These are phyloP conservation scores for Reutealis trisperma DNA, from an alignment of 345 rosid species.

Conservation along the genomic window DNA sequence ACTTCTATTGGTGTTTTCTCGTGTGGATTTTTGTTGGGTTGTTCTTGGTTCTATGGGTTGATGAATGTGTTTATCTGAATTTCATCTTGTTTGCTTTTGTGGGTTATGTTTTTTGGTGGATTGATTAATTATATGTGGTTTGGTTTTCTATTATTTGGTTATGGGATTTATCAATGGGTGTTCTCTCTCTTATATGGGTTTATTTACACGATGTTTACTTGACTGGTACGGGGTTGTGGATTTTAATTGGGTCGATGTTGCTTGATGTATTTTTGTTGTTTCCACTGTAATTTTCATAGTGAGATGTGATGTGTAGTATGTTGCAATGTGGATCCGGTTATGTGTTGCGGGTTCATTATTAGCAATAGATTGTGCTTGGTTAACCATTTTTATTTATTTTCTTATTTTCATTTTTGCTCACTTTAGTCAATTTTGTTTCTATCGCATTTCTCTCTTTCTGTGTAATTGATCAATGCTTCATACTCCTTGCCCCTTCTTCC, in stretches of 20 bases:
- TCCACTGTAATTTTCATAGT: not conserved
- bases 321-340: not conserved
- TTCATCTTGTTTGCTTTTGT: not conserved
- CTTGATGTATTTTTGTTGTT: not conserved
- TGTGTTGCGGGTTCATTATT: not conserved
- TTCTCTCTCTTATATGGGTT: no score
- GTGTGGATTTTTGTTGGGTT: not conserved
- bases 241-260: not conserved
- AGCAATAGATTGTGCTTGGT: no score
- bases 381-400: not conserved
- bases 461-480: not conserved
- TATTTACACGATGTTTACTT: not conserved
- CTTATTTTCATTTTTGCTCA: not conserved
- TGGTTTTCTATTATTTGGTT: not conserved
- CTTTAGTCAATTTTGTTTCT: not conserved
- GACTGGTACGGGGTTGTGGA: not conserved
- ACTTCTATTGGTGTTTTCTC: not conserved
- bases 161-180: slow-evolving; percentile 3
- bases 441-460: not conserved
- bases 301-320: not conserved
- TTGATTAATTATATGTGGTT: not conserved
- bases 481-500: not conserved
- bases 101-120: slow-evolving; percentile 16
- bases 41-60: not conserved
- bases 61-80: slow-evolving; percentile 18